Evolutionary conservation across 352 stramenopile species (phyloP).

Genomic region (Phytopythium mirpurense): DNA sequence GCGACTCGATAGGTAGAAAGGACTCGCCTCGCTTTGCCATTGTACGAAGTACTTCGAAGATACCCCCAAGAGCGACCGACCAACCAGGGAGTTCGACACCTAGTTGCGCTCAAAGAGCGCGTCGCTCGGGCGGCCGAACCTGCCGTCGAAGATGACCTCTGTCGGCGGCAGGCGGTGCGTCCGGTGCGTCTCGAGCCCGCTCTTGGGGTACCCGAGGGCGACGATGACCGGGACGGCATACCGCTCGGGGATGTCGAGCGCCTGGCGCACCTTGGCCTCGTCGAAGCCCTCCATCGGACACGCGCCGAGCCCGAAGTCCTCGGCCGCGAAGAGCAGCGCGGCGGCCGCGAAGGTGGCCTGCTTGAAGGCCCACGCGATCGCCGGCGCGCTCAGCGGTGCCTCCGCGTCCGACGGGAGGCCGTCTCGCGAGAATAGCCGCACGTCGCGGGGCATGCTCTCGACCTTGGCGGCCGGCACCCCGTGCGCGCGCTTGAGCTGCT

Average conservation of each 20-base stretch:
- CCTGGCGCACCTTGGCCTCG: constrained; percentile 34
- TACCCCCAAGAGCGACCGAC: too few relatives aligned
- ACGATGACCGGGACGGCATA: constrained; percentile 67
- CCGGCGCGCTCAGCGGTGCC: constrained; percentile 40
- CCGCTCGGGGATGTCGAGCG: constrained; percentile 60
- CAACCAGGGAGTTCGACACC: too few relatives aligned
- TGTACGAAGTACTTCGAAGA: too few relatives aligned
- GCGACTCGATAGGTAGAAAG: neutral
- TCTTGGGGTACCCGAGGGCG: constrained; percentile 41
- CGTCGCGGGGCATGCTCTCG: constrained; percentile 35
- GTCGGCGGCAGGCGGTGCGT: constrained; percentile 48
- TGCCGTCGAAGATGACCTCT: constrained; percentile 82
- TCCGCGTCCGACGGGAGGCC: constrained; percentile 17
- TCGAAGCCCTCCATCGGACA: constrained; percentile 72
- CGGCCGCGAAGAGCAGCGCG: constrained; percentile 57
- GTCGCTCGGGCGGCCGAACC: constrained; percentile 64
- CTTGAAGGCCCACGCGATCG: constrained; percentile 71
- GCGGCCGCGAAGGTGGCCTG: constrained; percentile 58
- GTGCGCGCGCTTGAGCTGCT: constrained; percentile 59
- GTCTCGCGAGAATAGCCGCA: constrained; percentile 43
- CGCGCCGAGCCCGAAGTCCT: constrained; percentile 50
- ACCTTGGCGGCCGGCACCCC: constrained; percentile 39
- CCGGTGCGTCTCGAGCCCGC: constrained; percentile 7
- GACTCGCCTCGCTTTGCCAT: neutral
- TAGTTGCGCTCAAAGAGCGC: constrained; percentile 31